Evolutionary conservation across 1,284 basidiomycete genomes (phyloP).

Genomic region (Apiotrichum mycotoxinovorans): DNA sequence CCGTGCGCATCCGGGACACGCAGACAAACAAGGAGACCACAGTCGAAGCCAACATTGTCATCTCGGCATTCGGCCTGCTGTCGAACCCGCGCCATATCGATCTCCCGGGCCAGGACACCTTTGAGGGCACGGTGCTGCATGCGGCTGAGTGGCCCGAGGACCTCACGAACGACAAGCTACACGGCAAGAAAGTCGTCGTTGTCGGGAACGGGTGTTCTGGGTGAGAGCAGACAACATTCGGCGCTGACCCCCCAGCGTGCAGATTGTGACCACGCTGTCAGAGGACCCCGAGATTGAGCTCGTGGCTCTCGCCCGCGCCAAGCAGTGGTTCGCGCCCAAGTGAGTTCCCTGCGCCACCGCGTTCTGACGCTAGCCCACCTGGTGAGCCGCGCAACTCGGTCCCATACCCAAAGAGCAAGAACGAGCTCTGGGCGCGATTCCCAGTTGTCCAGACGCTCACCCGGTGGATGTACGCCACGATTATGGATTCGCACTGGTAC

Average conservation of each 20-base stretch:
- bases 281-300: slow-evolving; percentile 10
- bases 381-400: slow-evolving; percentile 9
- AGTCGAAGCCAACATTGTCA: slow-evolving; percentile 20
- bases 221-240: neutral
- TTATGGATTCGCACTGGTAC: slow-evolving; percentile 15
- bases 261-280: slow-evolving; percentile 13
- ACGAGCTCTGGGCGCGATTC: neutral
- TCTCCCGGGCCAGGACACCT: slow-evolving; percentile 24
- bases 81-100: slow-evolving; percentile 19
- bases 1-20: slow-evolving; percentile 4
- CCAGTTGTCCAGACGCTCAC: slow-evolving; percentile 1
- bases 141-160: slow-evolving; percentile 25
- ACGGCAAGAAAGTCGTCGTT: slow-evolving; percentile 17
- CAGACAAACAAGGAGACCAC: neutral
- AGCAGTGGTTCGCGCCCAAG: slow-evolving; percentile 15
- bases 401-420: neutral
- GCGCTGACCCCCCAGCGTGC: slow-evolving; percentile 1
- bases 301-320: slow-evolving; percentile 5
- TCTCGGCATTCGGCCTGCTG: slow-evolving; percentile 30
- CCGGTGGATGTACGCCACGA: neutral
- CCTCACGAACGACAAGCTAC: slow-evolving; percentile 16
- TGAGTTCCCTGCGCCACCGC: too few relatives aligned
- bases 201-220: slow-evolving; percentile 16
- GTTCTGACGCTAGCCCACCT: neutral
- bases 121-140: slow-evolving; percentile 24